A percentile compares a stretch with the other conserved stretches of the same genome.
These are phyloP conservation scores for Fraxinus sp. DNA, from an alignment of 305 asterid species.

Conservation along the genomic window DNA sequence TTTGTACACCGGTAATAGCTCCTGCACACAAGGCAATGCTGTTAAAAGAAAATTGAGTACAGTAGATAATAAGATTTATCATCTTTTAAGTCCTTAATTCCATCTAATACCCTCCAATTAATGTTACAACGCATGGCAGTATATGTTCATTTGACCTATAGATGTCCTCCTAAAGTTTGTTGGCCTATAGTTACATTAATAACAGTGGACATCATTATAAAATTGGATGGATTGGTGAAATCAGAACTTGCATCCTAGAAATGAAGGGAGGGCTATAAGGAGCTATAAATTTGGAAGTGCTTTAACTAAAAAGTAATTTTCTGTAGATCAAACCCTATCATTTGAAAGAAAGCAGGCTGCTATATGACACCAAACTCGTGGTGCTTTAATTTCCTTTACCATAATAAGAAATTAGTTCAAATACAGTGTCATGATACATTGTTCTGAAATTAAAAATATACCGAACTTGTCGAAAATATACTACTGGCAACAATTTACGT, in stretches of 20 bases:
- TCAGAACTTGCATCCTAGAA: not conserved
- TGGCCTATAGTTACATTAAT: not conserved
- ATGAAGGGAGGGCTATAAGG: not conserved
- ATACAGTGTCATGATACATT: not conserved
- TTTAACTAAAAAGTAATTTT: not conserved
- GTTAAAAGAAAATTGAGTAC: not conserved
- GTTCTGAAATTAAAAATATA: not conserved
- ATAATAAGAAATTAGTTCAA: not conserved
- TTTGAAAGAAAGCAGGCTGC: not conserved
- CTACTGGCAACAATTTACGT: not conserved
- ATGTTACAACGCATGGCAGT: not conserved
- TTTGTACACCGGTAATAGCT: constrained; percentile 91
- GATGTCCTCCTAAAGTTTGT: not conserved
- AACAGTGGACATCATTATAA: not conserved
- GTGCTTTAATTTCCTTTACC: not conserved
- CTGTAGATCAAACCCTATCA: not conserved
- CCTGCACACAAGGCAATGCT: constrained; percentile 37
- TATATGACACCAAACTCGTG: not conserved
- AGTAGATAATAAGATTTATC: no score
- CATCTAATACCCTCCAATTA: not conserved
- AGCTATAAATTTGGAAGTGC: not conserved
- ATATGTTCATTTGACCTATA: not conserved
- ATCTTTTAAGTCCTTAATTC: not conserved
- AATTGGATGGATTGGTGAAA: not conserved
- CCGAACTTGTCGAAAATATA: not conserved